phyloP scores from a whole-genome alignment of 2,329 filamentous ascomycete species.

The Calonectria pseudoturangicola region DNA sequence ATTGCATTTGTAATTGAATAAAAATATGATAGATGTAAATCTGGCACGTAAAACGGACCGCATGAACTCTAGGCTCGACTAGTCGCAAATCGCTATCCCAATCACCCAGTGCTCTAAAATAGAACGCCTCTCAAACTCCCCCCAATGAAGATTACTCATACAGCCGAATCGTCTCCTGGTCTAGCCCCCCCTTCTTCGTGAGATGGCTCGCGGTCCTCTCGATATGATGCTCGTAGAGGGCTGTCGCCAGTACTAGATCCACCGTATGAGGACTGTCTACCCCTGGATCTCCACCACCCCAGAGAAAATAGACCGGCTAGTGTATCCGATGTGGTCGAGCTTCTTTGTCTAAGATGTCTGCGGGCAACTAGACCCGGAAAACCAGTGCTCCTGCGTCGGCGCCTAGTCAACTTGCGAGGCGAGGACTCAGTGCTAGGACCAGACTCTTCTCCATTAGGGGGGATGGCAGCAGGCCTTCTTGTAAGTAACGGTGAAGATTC shows the following conservation, averaged over 20 bases:
- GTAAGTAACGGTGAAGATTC: constrained; percentile 65
- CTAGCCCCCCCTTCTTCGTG: constrained; percentile 37
- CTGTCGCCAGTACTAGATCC: constrained; percentile 47
- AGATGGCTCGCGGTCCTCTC: constrained; percentile 46
- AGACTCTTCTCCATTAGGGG: constrained; percentile 53
- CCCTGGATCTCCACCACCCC: constrained; percentile 69
- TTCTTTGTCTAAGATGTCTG: constrained; percentile 62
- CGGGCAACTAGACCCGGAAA: constrained; percentile 77
- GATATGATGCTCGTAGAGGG: constrained; percentile 42
- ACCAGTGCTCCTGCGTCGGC: constrained; percentile 75
- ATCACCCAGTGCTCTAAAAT: constrained; percentile 40
- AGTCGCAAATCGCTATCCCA: constrained; percentile 39
- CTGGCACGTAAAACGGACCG: constrained; percentile 23
- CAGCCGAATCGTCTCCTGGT: constrained; percentile 56
- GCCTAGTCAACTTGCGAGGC: constrained; percentile 60
- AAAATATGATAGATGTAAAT: constrained; percentile 34
- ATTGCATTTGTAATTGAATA: constrained; percentile 11
- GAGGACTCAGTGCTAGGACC: constrained; percentile 57
- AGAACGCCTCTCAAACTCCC: constrained; percentile 43
- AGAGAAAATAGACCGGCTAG: constrained; percentile 72
- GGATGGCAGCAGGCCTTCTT: constrained; percentile 58
- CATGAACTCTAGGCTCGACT: constrained; percentile 30
- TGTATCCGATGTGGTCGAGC: constrained; percentile 68
- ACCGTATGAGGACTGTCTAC: constrained; percentile 48
- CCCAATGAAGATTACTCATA: constrained; percentile 55